Percentiles rank a stretch among this genome's conserved stretches.
These are phyloP conservation scores for Coprinopsis marcescibilis DNA, from an alignment of 768 basidiomycete genomes.

Conservation along the genomic window DNA sequence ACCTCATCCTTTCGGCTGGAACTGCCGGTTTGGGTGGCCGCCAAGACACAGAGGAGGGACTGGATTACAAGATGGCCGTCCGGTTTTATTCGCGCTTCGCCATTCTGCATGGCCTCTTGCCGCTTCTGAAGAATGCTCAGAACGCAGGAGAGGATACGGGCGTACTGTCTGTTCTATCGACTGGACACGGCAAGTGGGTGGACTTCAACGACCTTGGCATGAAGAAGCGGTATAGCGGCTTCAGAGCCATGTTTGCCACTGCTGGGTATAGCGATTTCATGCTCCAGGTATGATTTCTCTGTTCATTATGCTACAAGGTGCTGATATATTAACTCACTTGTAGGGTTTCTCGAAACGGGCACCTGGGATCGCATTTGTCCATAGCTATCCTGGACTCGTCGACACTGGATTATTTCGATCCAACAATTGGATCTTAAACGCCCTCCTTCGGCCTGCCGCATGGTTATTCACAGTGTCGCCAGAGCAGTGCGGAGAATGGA, in stretches of 20 bases:
- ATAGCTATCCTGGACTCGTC: slow-evolving; percentile 37
- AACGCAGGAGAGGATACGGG: slow-evolving; percentile 44
- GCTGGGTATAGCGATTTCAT: slow-evolving; percentile 37
- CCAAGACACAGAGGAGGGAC: slow-evolving; percentile 23
- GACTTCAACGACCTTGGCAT: slow-evolving; percentile 41
- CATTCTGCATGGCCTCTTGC: slow-evolving; percentile 35
- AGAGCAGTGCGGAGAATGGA: slow-evolving; percentile 25
- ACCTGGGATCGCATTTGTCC: slow-evolving; percentile 37
- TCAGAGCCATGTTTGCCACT: slow-evolving; percentile 18
- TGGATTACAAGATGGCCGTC: slow-evolving; percentile 24
- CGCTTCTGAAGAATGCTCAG: slow-evolving; percentile 36
- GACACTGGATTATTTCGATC: slow-evolving; percentile 20
- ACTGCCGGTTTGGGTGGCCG: slow-evolving; percentile 28
- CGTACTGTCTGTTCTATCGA: slow-evolving; percentile 39
- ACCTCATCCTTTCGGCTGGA: slow-evolving; percentile 43
- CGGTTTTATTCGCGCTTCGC: slow-evolving; percentile 18
- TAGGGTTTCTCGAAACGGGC: slow-evolving; percentile 24
- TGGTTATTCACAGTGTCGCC: slow-evolving; percentile 18
- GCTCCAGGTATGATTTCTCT: slow-evolving; percentile 22
- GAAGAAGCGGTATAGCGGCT: slow-evolving; percentile 26
- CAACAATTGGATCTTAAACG: background rate
- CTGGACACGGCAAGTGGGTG: slow-evolving; percentile 27
- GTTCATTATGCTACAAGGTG: background rate
- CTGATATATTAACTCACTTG: background rate
- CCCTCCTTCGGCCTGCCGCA: slow-evolving; percentile 15